Percentiles rank a stretch among this genome's conserved stretches.
Conservation (phyloP, 805 yeast species). For the Blastobotrys americana region DNA sequence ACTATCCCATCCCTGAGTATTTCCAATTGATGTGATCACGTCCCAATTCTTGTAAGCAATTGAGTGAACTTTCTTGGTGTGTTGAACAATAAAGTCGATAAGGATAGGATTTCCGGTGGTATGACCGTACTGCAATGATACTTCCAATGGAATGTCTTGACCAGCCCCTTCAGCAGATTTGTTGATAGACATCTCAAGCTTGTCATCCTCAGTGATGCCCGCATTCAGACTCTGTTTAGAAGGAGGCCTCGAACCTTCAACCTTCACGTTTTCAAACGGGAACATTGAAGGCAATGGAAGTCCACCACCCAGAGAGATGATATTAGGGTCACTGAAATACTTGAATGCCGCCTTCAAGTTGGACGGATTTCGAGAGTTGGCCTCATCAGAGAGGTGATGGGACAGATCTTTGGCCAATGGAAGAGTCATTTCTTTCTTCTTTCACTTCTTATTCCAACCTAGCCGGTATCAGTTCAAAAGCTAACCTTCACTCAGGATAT, state of each 20-base stretch:
- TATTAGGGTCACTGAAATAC: slow-evolving; percentile 62
- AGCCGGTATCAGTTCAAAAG: no score
- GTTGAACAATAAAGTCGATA: slow-evolving; percentile 61
- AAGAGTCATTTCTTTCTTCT: background rate
- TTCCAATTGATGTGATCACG: slow-evolving; percentile 64
- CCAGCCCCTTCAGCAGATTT: slow-evolving; percentile 36
- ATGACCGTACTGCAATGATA: slow-evolving; percentile 87
- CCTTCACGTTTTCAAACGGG: slow-evolving; percentile 75
- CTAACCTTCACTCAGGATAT: no score
- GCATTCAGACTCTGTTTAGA: slow-evolving; percentile 60
- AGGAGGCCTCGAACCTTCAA: slow-evolving; percentile 63
- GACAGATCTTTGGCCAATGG: slow-evolving; percentile 58
- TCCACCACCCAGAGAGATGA: slow-evolving; percentile 93
- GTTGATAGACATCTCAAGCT: slow-evolving; percentile 30
- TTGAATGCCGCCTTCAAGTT: slow-evolving; percentile 80
- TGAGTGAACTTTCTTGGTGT: slow-evolving; percentile 40
- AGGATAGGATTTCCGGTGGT: slow-evolving; percentile 77
- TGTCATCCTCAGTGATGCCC: slow-evolving; percentile 18
- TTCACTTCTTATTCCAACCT: no score
- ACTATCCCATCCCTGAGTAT: slow-evolving; percentile 87
- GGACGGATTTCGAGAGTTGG: slow-evolving; percentile 67
- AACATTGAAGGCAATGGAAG: slow-evolving; percentile 85
- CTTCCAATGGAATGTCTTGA: slow-evolving; percentile 57
- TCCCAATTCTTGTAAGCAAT: slow-evolving; percentile 65
- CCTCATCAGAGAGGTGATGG: slow-evolving; percentile 70